A percentile compares a stretch with the other conserved stretches of the same genome.
These are phyloP conservation scores for Aureobasidium sp. DNA, from an alignment of 2,329 filamentous ascomycete species.

Conservation along the genomic window DNA sequence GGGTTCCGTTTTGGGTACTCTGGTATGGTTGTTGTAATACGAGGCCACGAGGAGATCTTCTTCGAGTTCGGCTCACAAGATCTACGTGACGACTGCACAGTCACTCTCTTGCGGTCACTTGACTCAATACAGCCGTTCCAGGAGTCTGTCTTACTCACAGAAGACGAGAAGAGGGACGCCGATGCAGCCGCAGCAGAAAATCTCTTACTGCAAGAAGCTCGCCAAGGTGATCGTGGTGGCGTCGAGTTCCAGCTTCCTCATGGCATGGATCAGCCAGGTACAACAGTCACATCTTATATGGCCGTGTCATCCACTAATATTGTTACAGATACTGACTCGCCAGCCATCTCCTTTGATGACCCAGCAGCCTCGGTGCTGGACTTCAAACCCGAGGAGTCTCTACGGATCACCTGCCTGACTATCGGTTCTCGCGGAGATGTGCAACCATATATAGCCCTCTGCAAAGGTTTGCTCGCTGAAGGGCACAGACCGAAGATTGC, in stretches of 20 bases:
- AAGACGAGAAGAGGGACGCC: slow-evolving; percentile 63
- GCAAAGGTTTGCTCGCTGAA: slow-evolving; percentile 80
- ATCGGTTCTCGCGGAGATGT: slow-evolving; percentile 95
- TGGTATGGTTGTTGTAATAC: slow-evolving; percentile 85
- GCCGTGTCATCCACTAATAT: not conserved
- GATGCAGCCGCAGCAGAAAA: slow-evolving; percentile 74
- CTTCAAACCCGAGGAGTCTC: slow-evolving; percentile 74
- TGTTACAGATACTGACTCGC: slow-evolving; percentile 44
- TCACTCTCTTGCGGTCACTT: slow-evolving; percentile 70
- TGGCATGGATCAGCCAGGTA: slow-evolving; percentile 19
- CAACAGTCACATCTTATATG: not conserved
- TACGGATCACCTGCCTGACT: slow-evolving; percentile 86
- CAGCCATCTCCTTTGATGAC: slow-evolving; percentile 83
- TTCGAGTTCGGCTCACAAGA: slow-evolving; percentile 82
- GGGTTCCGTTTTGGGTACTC: slow-evolving; percentile 89
- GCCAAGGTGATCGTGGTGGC: slow-evolving; percentile 41
- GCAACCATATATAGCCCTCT: slow-evolving; percentile 93
- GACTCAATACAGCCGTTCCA: slow-evolving; percentile 65
- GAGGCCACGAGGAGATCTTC: slow-evolving; percentile 90
- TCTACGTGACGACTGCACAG: slow-evolving; percentile 78
- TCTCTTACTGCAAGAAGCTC: slow-evolving; percentile 64
- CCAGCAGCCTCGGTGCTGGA: slow-evolving; percentile 79
- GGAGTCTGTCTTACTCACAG: slow-evolving; percentile 60
- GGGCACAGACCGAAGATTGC: slow-evolving; percentile 84
- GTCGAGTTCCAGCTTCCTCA: slow-evolving; percentile 32